Evolutionary conservation across 768 basidiomycete species (phyloP).

Genomic region (Boletus rubescentipes): DNA sequence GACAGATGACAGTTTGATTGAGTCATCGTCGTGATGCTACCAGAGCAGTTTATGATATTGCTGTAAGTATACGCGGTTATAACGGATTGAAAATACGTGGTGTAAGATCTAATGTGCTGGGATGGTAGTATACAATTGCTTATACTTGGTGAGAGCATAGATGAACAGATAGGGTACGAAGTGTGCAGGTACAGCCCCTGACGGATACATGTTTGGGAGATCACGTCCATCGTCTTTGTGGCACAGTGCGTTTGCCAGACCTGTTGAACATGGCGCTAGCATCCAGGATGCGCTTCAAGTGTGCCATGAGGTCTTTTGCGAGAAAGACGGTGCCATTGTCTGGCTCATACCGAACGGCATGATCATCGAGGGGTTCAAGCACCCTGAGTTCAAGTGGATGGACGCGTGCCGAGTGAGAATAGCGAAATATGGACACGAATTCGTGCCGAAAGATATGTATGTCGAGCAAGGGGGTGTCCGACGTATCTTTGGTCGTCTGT

Average conservation of each 20-base stretch:
- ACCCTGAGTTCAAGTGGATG: slow-evolving; percentile 42
- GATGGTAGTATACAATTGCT: slow-evolving; percentile 22
- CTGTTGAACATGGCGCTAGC: slow-evolving; percentile 18
- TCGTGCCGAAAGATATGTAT: slow-evolving; percentile 44
- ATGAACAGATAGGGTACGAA: slow-evolving; percentile 8
- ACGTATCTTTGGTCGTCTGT: slow-evolving; percentile 16
- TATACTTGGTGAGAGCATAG: neutral
- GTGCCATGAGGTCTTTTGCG: slow-evolving; percentile 42
- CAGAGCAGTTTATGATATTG: neutral
- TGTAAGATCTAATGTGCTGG: slow-evolving; percentile 1
- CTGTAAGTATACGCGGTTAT: neutral
- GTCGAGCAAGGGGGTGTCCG: slow-evolving; percentile 15
- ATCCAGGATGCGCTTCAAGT: slow-evolving; percentile 30
- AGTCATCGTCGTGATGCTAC: neutral
- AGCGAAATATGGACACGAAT: slow-evolving; percentile 64
- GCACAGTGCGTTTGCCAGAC: slow-evolving; percentile 2
- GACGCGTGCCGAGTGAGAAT: slow-evolving; percentile 46
- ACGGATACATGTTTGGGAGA: neutral
- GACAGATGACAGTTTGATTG: neutral
- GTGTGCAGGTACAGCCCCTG: neutral
- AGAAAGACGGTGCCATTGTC: slow-evolving; percentile 61
- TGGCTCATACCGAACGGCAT: slow-evolving; percentile 52
- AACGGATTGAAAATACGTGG: neutral
- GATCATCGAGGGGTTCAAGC: slow-evolving; percentile 50
- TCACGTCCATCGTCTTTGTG: slow-evolving; percentile 14